Evolutionary conservation across 2,329 filamentous ascomycete genomes (phyloP).

Genomic region (Colletotrichum agaves): DNA sequence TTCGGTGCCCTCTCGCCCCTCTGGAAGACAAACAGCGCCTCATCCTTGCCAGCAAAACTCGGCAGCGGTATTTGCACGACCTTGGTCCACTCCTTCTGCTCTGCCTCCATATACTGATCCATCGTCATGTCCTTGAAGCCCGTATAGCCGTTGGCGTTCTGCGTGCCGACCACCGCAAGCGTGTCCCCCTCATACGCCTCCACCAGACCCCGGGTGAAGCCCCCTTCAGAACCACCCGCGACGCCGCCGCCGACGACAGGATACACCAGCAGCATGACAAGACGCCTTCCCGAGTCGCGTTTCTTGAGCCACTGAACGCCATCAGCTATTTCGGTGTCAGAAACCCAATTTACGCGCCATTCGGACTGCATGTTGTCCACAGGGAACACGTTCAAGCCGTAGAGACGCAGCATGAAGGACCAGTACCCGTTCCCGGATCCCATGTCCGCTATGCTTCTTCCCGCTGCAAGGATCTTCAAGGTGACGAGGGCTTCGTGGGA

Average conservation of each 20-base stretch:
- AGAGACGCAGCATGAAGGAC: conserved; percentile 74
- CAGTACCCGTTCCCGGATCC: conserved; percentile 82
- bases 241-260: conserved; percentile 73
- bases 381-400: conserved; percentile 64
- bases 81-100: conserved; percentile 68
- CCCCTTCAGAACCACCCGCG: conserved; percentile 71
- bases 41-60: conserved; percentile 81
- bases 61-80: conserved; percentile 74
- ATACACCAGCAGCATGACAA: conserved; percentile 77
- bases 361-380: conserved; percentile 75
- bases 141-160: conserved; percentile 80
- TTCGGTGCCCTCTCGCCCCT: conserved; percentile 53
- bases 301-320: conserved; percentile 67
- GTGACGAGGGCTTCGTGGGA: conserved; percentile 73
- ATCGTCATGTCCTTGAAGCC: conserved; percentile 72
- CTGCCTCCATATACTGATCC: conserved; percentile 72
- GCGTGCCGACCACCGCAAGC: conserved; percentile 78
- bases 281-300: conserved; percentile 60
- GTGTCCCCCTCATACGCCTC: conserved; percentile 70
- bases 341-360: conserved; percentile 76
- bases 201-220: conserved; percentile 73
- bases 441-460: conserved; percentile 69
- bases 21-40: conserved; percentile 76
- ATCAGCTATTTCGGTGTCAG: conserved; percentile 71
- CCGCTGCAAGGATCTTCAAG: conserved; percentile 65